Conservation (phyloP, 495 filamentous ascomycete genomes). For the Penicillium subrubescens region DNA sequence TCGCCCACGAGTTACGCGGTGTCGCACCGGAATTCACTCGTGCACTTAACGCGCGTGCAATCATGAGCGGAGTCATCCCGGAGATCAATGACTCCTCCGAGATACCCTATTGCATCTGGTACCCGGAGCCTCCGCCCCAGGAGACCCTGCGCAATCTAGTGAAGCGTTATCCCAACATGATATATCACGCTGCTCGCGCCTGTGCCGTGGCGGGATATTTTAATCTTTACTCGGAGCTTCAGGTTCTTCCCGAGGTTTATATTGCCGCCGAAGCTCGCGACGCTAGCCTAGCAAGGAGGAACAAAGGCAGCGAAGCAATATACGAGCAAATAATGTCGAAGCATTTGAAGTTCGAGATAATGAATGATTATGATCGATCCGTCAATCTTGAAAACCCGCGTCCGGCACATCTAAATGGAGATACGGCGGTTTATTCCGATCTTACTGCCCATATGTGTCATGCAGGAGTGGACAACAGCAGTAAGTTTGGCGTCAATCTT, state of each 20-base stretch:
- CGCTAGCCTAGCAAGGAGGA: slow-evolving; percentile 7
- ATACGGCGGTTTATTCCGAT: slow-evolving; percentile 27
- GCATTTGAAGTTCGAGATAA: slow-evolving; percentile 25
- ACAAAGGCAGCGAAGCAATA: slow-evolving; percentile 23
- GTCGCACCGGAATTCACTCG: slow-evolving; percentile 12
- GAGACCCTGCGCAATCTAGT: slow-evolving; percentile 16
- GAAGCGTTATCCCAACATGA: slow-evolving; percentile 22
- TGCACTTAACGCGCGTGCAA: slow-evolving; percentile 13
- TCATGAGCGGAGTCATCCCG: slow-evolving; percentile 18
- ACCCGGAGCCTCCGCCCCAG: slow-evolving; percentile 12
- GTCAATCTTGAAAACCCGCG: slow-evolving; percentile 18
- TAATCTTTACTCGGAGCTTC: slow-evolving; percentile 31
- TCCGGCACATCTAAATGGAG: slow-evolving; percentile 26
- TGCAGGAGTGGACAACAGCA: slow-evolving; percentile 1
- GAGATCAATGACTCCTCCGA: slow-evolving; percentile 6
- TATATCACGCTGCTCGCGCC: slow-evolving; percentile 34
- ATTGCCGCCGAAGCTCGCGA: slow-evolving; percentile 35
- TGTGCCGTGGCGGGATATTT: slow-evolving; percentile 36
- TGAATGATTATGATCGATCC: slow-evolving; percentile 31
- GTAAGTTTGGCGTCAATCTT: not conserved
- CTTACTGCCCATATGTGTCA: slow-evolving; percentile 9
- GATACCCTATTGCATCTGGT: slow-evolving; percentile 17
- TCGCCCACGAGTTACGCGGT: slow-evolving; percentile 11
- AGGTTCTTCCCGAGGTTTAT: slow-evolving; percentile 33
- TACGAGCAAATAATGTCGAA: slow-evolving; percentile 28